Conservation (phyloP, 1,139 yeast species). For the Debaryomyces udenii region DNA sequence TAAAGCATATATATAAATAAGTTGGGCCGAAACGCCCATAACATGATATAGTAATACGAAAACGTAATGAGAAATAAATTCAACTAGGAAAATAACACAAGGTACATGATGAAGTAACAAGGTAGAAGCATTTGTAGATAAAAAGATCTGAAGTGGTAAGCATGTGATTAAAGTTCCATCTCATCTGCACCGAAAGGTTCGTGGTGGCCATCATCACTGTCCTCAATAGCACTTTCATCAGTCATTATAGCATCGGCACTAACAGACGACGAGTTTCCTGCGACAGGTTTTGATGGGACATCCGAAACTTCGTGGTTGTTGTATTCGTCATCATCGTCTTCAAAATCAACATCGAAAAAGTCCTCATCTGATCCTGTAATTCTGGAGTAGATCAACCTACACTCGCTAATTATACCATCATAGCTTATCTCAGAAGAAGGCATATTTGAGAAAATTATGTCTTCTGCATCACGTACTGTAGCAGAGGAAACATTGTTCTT, state of each 20-base stretch:
- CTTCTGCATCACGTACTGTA: slow-evolving; percentile 37
- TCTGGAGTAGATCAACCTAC: slow-evolving; percentile 69
- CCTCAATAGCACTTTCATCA: slow-evolving; percentile 45
- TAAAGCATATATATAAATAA: no score
- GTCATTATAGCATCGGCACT: slow-evolving; percentile 22
- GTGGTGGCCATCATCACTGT: slow-evolving; percentile 48
- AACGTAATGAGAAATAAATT: no score
- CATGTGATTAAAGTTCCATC: slow-evolving; percentile 60
- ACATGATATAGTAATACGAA: no score
- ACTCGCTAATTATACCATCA: slow-evolving; percentile 85
- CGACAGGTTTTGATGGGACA: slow-evolving; percentile 12
- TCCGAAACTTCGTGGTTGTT: slow-evolving; percentile 16
- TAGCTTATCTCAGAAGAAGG: slow-evolving; percentile 86
- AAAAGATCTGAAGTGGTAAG: no score
- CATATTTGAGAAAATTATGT: slow-evolving; percentile 66
- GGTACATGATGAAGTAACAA: no score
- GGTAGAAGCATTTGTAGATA: no score
- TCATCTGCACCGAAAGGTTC: slow-evolving; percentile 68
- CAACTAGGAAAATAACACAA: no score
- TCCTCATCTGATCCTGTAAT: slow-evolving; percentile 94
- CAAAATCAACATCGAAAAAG: slow-evolving; percentile 93
- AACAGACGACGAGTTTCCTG: slow-evolving; percentile 11
- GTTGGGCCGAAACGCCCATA: no score
- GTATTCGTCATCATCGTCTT: slow-evolving; percentile 70
- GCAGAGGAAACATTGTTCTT: slow-evolving; percentile 38